phyloP scores from a whole-genome alignment of 257 asterid species.

The Solanum pennellii region DNA sequence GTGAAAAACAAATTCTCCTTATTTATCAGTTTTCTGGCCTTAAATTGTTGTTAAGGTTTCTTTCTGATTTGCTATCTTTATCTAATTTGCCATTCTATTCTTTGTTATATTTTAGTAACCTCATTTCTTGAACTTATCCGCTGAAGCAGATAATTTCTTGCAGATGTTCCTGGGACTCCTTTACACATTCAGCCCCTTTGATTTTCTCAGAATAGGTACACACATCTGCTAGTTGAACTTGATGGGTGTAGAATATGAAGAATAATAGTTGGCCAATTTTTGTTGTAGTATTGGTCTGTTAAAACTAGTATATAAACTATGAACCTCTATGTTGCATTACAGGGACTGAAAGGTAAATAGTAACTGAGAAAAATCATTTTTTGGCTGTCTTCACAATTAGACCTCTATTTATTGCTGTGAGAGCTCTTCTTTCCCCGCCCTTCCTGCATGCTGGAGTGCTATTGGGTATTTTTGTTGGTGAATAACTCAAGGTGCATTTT shows the following conservation, averaged over 20 bases:
- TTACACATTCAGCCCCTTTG: constrained; percentile 53
- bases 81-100: neutral
- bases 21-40: neutral
- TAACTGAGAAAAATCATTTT: neutral
- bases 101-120: neutral
- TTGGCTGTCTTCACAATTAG: neutral
- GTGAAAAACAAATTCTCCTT: neutral
- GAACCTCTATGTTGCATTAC: neutral
- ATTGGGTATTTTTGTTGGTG: neutral
- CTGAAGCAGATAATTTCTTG: constrained; percentile 8
- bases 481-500: neutral
- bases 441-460: neutral
- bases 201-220: constrained; percentile 60
- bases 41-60: neutral
- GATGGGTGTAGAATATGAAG: neutral
- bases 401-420: neutral
- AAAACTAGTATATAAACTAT: neutral
- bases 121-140: neutral
- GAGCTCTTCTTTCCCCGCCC: neutral
- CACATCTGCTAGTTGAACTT: neutral
- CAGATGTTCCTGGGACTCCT: constrained; percentile 61
- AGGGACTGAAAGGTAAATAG: neutral
- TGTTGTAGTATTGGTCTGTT: neutral
- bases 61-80: neutral
- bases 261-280: neutral